Conservation (phyloP, 1,139 yeast species). For the Eremothecium gossypii region DNA sequence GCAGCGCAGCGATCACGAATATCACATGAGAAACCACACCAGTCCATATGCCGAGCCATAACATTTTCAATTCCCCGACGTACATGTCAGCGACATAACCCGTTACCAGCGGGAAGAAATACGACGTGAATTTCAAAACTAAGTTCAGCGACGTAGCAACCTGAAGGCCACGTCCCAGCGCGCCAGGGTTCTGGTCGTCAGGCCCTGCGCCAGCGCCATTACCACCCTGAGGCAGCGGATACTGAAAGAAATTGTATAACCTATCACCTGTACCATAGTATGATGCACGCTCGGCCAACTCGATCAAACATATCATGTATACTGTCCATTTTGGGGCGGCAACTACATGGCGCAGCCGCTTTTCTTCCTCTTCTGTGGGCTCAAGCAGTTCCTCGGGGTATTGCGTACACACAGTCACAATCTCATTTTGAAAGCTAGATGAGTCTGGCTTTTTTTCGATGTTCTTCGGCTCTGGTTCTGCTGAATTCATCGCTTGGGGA, state of each 20-base stretch:
- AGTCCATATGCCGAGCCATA: slow-evolving; percentile 48
- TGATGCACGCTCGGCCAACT: slow-evolving; percentile 76
- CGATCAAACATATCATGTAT: slow-evolving; percentile 53
- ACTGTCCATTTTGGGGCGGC: not conserved
- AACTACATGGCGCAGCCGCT: not conserved
- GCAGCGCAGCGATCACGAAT: slow-evolving; percentile 64
- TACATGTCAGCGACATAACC: slow-evolving; percentile 70
- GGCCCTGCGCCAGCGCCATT: slow-evolving; percentile 39
- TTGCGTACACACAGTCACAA: too few species aligned
- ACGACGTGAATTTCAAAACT: slow-evolving; percentile 77
- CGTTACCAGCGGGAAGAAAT: slow-evolving; percentile 69
- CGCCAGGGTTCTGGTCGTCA: slow-evolving; percentile 43
- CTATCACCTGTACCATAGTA: slow-evolving; percentile 73
- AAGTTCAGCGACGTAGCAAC: slow-evolving; percentile 70
- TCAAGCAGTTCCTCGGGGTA: slow-evolving; percentile 1
- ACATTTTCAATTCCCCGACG: slow-evolving; percentile 65
- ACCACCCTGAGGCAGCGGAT: slow-evolving; percentile 44
- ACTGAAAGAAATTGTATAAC: slow-evolving; percentile 70
- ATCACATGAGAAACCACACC: slow-evolving; percentile 57
- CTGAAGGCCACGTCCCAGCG: slow-evolving; percentile 49
- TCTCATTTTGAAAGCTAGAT: too few species aligned
- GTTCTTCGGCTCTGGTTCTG: too few species aligned
- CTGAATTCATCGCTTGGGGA: too few species aligned
- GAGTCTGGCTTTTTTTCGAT: too few species aligned
- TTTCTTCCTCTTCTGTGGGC: slow-evolving; percentile 2